phyloP scores from a whole-genome alignment of 2,329 filamentous ascomycete species.

The Aspergillus pseudoglaucus region DNA sequence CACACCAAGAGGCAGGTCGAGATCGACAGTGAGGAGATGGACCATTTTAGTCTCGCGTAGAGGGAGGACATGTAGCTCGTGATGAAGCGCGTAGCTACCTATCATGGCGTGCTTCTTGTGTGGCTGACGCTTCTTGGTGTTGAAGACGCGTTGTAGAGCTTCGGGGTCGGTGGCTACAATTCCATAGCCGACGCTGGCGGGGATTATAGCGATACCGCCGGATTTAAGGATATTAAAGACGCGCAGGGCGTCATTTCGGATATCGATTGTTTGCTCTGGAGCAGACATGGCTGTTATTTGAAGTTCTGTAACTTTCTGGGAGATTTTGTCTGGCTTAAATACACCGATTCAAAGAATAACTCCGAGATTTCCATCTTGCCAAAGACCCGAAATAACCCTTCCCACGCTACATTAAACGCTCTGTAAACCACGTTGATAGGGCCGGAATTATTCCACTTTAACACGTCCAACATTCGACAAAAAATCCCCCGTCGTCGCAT shows the following conservation, averaged over 20 bases:
- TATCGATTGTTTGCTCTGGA: not conserved
- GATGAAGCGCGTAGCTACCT: constrained; percentile 19
- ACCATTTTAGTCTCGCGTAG: constrained; percentile 12
- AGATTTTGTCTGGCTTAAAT: too few relatives aligned
- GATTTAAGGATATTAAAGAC: constrained; percentile 15
- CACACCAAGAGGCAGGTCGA: constrained; percentile 21
- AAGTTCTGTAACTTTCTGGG: too few relatives aligned
- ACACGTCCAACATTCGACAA: constrained; percentile 16
- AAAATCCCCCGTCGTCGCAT: constrained; percentile 18
- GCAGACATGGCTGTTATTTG: too few relatives aligned
- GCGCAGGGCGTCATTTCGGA: constrained; percentile 11
- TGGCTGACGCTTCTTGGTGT: constrained; percentile 14
- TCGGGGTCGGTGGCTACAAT: constrained; percentile 13
- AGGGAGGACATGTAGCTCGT: constrained; percentile 15
- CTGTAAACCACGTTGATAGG: too few relatives aligned
- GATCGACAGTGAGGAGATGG: constrained; percentile 14
- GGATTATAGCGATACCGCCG: constrained; percentile 23
- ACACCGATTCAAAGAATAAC: too few relatives aligned
- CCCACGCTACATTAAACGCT: too few relatives aligned
- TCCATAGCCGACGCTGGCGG: constrained; percentile 21
- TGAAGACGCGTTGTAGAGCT: constrained; percentile 16
- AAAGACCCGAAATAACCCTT: too few relatives aligned
- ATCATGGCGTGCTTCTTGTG: constrained; percentile 24
- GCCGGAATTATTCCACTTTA: constrained; percentile 7
- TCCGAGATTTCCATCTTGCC: too few relatives aligned